Conservation (phyloP, 257 asterid genomes). For the Capsicum chinense region DNA sequence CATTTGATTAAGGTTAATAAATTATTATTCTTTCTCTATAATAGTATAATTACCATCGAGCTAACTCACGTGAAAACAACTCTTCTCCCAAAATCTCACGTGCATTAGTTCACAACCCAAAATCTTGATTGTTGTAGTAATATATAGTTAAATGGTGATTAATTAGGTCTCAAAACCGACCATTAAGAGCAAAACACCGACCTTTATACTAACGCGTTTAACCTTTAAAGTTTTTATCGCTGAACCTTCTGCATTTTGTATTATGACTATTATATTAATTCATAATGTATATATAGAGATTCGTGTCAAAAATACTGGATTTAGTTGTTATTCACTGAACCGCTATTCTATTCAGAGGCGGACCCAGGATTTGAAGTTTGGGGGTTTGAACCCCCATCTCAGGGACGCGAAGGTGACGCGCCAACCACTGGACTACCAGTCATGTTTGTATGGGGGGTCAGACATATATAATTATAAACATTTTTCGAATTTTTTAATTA, state of each 20-base stretch:
- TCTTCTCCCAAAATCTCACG: constrained; percentile 17
- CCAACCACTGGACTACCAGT: no score
- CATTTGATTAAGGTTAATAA: constrained; percentile 11
- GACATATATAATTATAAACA: no score
- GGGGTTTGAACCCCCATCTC: no score
- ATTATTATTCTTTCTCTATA: neutral
- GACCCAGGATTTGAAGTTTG: no score
- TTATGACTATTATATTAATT: no score
- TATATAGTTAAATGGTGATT: neutral
- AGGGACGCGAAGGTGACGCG: no score
- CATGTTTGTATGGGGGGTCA: no score
- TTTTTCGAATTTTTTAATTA: no score
- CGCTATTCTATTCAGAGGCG: no score
- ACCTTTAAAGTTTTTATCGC: neutral
- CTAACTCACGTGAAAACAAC: constrained; percentile 11
- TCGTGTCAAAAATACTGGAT: neutral
- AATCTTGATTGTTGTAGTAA: constrained; percentile 23
- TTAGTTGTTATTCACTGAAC: neutral
- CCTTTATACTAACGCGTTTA: neutral
- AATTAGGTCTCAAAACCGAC: neutral
- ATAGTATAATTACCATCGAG: neutral
- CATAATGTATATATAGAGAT: neutral
- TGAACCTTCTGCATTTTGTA: neutral
- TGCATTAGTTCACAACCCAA: neutral
- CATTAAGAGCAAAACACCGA: neutral